These are phyloP conservation scores for Candida anglica DNA, from an alignment of 805 yeast species.

Conservation along the genomic window DNA sequence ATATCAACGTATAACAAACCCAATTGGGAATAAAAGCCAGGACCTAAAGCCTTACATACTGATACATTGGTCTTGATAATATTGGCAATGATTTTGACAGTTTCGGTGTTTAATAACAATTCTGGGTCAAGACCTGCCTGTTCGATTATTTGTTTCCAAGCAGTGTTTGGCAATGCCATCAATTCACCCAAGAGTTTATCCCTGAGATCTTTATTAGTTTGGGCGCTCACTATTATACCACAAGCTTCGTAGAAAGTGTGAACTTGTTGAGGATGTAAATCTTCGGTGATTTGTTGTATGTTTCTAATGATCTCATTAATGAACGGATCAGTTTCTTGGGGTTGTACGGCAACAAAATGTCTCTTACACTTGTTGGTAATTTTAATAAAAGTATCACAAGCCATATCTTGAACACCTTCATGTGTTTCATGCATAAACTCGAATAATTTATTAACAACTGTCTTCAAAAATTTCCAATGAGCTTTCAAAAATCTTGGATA, in stretches of 20 bases:
- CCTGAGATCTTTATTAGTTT: slow-evolving; percentile 63
- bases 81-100: slow-evolving; percentile 89
- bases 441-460: slow-evolving; percentile 91
- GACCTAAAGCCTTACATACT: slow-evolving; percentile 91
- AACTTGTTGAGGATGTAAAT: slow-evolving; percentile 94
- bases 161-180: slow-evolving; percentile 90
- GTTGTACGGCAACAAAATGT: slow-evolving; percentile 87
- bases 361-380: slow-evolving; percentile 93
- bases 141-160: slow-evolving; percentile 87
- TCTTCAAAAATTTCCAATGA: slow-evolving; percentile 95
- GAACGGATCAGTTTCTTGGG: slow-evolving; percentile 84
- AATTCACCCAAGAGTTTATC: slow-evolving; percentile 70
- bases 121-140: slow-evolving; percentile 83
- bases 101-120: slow-evolving; percentile 71
- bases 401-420: slow-evolving; percentile 99
- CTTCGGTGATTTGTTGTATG: slow-evolving; percentile 83
- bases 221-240: slow-evolving; percentile 89
- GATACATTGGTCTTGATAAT: slow-evolving; percentile 93
- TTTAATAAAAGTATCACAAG: slow-evolving; percentile 97
- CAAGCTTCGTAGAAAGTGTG: slow-evolving; percentile 98
- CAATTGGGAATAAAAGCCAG: slow-evolving; percentile 84
- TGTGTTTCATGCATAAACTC: slow-evolving; percentile 99
- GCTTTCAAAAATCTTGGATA: slow-evolving; percentile 96
- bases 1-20: slow-evolving; percentile 83
- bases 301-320: slow-evolving; percentile 83